These are phyloP conservation scores for Aureobasidium leucospermi DNA, from an alignment of 2,329 filamentous ascomycete genomes.

Conservation along the genomic window DNA sequence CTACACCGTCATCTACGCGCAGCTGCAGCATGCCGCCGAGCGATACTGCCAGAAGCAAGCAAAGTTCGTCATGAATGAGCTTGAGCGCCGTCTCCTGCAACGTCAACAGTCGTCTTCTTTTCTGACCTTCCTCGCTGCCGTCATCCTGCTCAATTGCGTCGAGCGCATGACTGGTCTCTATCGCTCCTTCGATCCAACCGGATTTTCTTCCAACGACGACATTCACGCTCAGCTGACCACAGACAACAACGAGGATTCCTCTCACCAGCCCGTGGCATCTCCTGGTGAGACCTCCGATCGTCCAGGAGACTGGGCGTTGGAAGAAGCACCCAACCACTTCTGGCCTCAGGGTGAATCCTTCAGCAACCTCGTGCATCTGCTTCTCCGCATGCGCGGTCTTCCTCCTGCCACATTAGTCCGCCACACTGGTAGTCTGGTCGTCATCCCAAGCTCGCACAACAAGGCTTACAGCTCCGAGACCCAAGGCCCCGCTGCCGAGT, in stretches of 20 bases:
- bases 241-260: background rate
- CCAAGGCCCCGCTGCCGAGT: background rate
- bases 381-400: conserved; percentile 50
- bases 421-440: conserved; percentile 29
- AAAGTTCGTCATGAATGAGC: conserved; percentile 51
- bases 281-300: background rate
- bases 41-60: conserved; percentile 46
- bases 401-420: conserved; percentile 32
- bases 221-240: background rate
- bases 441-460: conserved; percentile 11
- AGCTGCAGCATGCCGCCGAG: conserved; percentile 49
- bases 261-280: background rate
- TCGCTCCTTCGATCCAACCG: conserved; percentile 19
- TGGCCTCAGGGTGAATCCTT: conserved; percentile 52
- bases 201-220: background rate
- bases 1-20: conserved; percentile 44
- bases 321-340: conserved; percentile 45
- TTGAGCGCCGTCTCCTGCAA: conserved; percentile 53
- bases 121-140: conserved; percentile 51
- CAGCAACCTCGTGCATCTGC: conserved; percentile 49
- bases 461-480: conserved; percentile 9
- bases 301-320: conserved; percentile 43
- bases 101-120: conserved; percentile 51
- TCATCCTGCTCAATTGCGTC: conserved; percentile 53
- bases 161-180: conserved; percentile 55